A percentile compares a stretch with the other conserved stretches of the same genome.
These are phyloP conservation scores for Posidonia australis DNA, from an alignment of 106 monocot species.

Conservation along the genomic window DNA sequence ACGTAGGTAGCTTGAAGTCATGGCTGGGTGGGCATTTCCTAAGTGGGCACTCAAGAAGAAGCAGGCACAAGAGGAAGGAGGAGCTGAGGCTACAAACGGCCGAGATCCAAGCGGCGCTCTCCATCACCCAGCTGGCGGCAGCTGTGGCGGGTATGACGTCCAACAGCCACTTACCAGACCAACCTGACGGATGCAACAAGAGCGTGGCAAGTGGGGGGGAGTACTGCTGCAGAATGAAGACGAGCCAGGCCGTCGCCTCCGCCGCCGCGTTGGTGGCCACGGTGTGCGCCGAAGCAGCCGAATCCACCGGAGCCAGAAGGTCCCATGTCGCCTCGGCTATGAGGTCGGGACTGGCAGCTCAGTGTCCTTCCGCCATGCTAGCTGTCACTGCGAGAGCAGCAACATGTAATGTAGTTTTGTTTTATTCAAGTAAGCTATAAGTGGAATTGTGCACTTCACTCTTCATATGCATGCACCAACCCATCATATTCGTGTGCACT, in stretches of 20 bases:
- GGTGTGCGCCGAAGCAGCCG: conserved; percentile 64
- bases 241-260: conserved; percentile 39
- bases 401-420: no score
- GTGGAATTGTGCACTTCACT: no score
- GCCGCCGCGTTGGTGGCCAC: conserved; percentile 56
- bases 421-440: no score
- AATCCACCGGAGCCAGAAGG: conserved; percentile 42
- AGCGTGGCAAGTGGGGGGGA: neutral
- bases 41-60: conserved; percentile 15
- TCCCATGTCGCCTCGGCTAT: conserved; percentile 35
- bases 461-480: no score
- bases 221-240: conserved; percentile 13
- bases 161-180: neutral
- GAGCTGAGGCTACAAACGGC: conserved; percentile 28
- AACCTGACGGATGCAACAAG: neutral
- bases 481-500: no score
- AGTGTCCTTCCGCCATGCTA: conserved; percentile 31
- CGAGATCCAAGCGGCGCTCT: conserved; percentile 50
- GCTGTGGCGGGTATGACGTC: conserved; percentile 41
- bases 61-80: conserved; percentile 37
- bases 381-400: conserved; percentile 52
- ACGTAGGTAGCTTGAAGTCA: conserved; percentile 20
- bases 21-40: conserved; percentile 29
- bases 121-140: conserved; percentile 52
- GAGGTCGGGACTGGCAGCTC: conserved; percentile 27